These are phyloP conservation scores for Alternaria longipes DNA, from an alignment of 2,329 filamentous ascomycete genomes.

Conservation along the genomic window DNA sequence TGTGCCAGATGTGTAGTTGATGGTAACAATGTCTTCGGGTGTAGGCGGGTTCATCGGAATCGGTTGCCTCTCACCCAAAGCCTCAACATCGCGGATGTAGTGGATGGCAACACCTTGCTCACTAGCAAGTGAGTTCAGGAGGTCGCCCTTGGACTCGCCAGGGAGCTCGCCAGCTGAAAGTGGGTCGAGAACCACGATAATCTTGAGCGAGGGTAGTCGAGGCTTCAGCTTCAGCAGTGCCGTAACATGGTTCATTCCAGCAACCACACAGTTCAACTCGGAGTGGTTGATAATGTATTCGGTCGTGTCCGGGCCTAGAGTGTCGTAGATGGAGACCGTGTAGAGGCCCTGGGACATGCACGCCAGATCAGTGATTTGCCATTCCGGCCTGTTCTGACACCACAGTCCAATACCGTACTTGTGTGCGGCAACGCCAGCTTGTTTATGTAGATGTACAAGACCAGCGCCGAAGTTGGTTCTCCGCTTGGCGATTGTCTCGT, in stretches of 20 bases:
- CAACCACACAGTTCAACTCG: slow-evolving; percentile 76
- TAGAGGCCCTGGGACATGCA: slow-evolving; percentile 87
- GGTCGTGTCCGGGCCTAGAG: slow-evolving; percentile 86
- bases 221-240: slow-evolving; percentile 81
- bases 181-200: slow-evolving; percentile 87
- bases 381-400: slow-evolving; percentile 88
- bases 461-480: slow-evolving; percentile 87
- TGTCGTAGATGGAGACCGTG: slow-evolving; percentile 95
- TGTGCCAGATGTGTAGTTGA: slow-evolving; percentile 90
- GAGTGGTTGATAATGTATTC: slow-evolving; percentile 97
- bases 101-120: slow-evolving; percentile 80
- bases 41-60: slow-evolving; percentile 75
- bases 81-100: slow-evolving; percentile 82
- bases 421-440: slow-evolving; percentile 69
- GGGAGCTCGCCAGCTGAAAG: slow-evolving; percentile 80
- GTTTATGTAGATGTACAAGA: slow-evolving; percentile 80
- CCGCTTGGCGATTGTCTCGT: slow-evolving; percentile 78
- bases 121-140: slow-evolving; percentile 78
- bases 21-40: slow-evolving; percentile 82
- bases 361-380: slow-evolving; percentile 88
- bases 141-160: slow-evolving; percentile 78
- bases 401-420: slow-evolving; percentile 83
- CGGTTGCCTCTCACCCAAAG: slow-evolving; percentile 75
- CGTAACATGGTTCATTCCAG: slow-evolving; percentile 82
- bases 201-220: slow-evolving; percentile 80